Conservation (phyloP, 345 rosid genomes). For the Dimocarpus longan region DNA sequence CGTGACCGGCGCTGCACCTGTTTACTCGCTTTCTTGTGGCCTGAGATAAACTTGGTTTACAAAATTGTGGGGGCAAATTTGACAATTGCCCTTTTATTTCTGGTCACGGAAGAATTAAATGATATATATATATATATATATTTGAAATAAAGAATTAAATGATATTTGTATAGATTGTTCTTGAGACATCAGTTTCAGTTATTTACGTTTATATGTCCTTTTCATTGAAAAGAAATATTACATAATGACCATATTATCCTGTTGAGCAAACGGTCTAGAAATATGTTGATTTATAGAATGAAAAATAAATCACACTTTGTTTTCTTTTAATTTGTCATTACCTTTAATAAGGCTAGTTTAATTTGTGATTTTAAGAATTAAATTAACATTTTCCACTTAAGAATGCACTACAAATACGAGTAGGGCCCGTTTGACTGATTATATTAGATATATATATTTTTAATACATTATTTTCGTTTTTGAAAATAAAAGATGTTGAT, state of each 20-base stretch:
- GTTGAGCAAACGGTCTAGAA: not conserved
- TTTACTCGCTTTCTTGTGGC: not conserved
- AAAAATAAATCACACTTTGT: not conserved
- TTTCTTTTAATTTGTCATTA: not conserved
- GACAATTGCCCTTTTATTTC: not conserved
- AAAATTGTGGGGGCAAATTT: slow-evolving; percentile 3
- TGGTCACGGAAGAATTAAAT: not conserved
- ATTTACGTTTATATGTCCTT: not conserved
- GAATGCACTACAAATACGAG: not conserved
- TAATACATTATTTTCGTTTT: too few species aligned
- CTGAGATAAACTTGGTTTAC: too few species aligned
- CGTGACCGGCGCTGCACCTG: slow-evolving; percentile 8
- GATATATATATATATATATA: too few species aligned
- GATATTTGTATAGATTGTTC: not conserved
- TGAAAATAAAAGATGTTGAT: too few species aligned
- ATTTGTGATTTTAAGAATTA: too few species aligned
- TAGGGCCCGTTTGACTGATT: too few species aligned
- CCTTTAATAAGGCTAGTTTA: not conserved
- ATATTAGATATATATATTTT: too few species aligned
- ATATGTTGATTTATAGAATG: not conserved
- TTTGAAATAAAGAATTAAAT: not conserved
- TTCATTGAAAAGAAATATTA: slow-evolving; percentile 8
- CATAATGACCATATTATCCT: slow-evolving; percentile 4
- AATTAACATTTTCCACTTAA: too few species aligned
- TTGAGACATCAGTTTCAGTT: too few species aligned